Evolutionary conservation across 495 filamentous ascomycete species (phyloP).

Genomic region (Opeltia flavorubescens): DNA sequence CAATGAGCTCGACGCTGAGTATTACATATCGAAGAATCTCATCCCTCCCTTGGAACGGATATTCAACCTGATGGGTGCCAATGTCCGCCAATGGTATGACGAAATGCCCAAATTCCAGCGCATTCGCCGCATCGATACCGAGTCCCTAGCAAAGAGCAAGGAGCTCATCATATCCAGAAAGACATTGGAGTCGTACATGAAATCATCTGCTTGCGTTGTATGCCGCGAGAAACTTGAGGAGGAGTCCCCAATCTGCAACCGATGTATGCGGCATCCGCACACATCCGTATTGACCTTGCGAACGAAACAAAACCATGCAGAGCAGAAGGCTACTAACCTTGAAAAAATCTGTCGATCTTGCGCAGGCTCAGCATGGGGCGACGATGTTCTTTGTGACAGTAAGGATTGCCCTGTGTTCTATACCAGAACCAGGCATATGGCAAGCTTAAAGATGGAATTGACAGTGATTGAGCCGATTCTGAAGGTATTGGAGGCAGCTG

Average conservation of each 20-base stretch:
- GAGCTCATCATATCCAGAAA: conserved; percentile 27
- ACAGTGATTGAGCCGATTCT: conserved; percentile 41
- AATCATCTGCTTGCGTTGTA: conserved; percentile 59
- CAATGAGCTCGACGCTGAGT: conserved; percentile 83
- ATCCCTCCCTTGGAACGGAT: conserved; percentile 93
- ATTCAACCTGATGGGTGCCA: conserved; percentile 92
- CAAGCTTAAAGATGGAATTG: conserved; percentile 44
- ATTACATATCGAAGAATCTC: conserved; percentile 91
- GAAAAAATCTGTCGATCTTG: conserved; percentile 71
- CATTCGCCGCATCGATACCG: conserved; percentile 42
- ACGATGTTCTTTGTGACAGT: conserved; percentile 74
- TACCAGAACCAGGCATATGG: conserved; percentile 56
- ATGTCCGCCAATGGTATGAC: conserved; percentile 84
- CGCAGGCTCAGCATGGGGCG: conserved; percentile 51
- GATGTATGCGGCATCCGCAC: conserved; percentile 43
- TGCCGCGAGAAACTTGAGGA: conserved; percentile 55
- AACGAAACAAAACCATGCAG: conserved; percentile 41
- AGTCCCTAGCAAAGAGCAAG: conserved; percentile 14
- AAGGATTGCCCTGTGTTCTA: conserved; percentile 92
- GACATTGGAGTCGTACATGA: conserved; percentile 82
- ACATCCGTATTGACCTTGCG: conserved; percentile 48
- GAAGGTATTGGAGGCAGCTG: conserved; percentile 35
- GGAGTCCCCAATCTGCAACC: conserved; percentile 44
- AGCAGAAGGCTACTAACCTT: conserved; percentile 52
- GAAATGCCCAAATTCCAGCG: conserved; percentile 88